phyloP scores from a whole-genome alignment of 1,284 basidiomycete genomes.

The Trametes sp. region DNA sequence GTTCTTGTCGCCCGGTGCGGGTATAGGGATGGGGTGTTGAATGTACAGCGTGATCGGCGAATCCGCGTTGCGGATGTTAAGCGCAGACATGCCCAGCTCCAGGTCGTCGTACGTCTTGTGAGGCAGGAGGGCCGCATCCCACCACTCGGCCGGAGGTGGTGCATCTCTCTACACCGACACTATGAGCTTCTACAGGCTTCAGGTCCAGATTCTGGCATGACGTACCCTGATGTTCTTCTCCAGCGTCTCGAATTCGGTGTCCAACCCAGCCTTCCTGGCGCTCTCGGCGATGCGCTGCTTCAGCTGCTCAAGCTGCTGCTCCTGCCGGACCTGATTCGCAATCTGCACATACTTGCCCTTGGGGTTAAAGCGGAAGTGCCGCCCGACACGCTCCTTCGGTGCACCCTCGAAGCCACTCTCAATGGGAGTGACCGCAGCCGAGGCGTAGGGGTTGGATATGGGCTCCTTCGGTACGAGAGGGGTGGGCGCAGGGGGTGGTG shows the following conservation, averaged over 20 bases:
- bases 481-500: conserved; percentile 64
- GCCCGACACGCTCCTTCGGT: conserved; percentile 73
- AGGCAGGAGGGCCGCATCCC: conserved; percentile 91
- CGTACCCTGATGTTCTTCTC: conserved; percentile 87
- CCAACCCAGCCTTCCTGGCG: conserved; percentile 91
- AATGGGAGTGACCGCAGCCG: conserved; percentile 53
- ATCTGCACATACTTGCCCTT: conserved; percentile 91
- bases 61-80: conserved; percentile 70
- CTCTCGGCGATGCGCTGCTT: conserved; percentile 94
- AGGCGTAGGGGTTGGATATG: conserved; percentile 79
- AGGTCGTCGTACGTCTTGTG: conserved; percentile 84
- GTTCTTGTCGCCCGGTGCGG: conserved; percentile 88
- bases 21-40: conserved; percentile 97
- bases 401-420: conserved; percentile 74
- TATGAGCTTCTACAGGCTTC: not conserved
- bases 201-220: not conserved
- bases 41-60: conserved; percentile 92
- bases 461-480: conserved; percentile 49
- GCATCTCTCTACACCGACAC: conserved; percentile 65
- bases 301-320: conserved; percentile 87
- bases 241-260: conserved; percentile 89
- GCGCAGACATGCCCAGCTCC: conserved; percentile 56
- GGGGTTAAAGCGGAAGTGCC: conserved; percentile 84
- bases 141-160: conserved; percentile 96
- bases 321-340: conserved; percentile 86